phyloP scores from a whole-genome alignment of 1,139 yeast species.

The Pichia sp. region DNA sequence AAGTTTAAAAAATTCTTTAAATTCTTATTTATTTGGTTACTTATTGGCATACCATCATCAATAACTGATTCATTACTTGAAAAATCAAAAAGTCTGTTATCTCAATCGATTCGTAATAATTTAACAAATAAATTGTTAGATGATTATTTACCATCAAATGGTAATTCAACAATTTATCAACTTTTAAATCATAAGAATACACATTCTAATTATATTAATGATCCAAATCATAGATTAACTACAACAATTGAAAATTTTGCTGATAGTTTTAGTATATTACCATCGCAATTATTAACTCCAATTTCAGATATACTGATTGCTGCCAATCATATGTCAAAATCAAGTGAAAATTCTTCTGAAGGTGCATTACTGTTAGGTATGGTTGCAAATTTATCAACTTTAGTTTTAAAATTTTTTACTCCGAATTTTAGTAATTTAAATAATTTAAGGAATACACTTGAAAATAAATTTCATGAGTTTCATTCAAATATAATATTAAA shows the following conservation, averaged over 20 bases:
- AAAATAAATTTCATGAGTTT: conserved; percentile 77
- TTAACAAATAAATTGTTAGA: conserved; percentile 61
- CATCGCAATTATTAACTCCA: conserved; percentile 86
- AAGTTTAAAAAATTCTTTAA: conserved; percentile 58
- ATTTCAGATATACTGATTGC: conserved; percentile 74
- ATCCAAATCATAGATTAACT: conserved; percentile 79
- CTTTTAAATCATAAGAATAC: conserved; percentile 16
- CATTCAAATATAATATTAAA: conserved; percentile 77
- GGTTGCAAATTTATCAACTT: conserved; percentile 76
- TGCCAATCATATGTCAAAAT: conserved; percentile 69
- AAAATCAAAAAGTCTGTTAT: conserved; percentile 64
- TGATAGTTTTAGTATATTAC: conserved; percentile 63
- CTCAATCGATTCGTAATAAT: conserved; percentile 59
- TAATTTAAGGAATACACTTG: conserved; percentile 70
- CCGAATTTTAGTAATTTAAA: conserved; percentile 89
- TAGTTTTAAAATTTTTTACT: conserved; percentile 64
- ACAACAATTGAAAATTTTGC: conserved; percentile 76
- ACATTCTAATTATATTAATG: conserved; percentile 35
- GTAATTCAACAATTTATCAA: conserved; percentile 32
- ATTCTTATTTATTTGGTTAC: conserved; percentile 72
- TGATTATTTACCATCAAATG: conserved; percentile 59
- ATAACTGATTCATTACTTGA: conserved; percentile 67
- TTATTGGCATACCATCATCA: conserved; percentile 82
- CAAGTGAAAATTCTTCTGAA: conserved; percentile 77
- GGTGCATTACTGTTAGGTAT: conserved; percentile 78